Evolutionary conservation across 768 basidiomycete species (phyloP).

Genomic region (Pleurotus citrinopileatus): DNA sequence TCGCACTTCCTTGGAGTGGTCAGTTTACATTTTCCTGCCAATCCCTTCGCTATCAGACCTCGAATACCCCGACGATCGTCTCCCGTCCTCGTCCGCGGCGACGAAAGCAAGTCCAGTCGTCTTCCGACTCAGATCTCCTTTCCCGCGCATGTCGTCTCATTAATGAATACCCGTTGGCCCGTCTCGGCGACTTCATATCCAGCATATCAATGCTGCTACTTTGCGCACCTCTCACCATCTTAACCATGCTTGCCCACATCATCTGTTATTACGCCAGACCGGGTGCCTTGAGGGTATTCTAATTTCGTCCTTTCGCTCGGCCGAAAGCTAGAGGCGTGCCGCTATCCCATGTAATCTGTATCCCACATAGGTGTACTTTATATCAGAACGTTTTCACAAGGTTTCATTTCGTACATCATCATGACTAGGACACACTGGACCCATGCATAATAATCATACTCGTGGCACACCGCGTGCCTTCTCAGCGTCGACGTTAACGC

Average conservation of each 20-base stretch:
- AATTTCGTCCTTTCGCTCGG: no score
- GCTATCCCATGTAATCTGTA: not conserved
- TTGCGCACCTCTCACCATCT: not conserved
- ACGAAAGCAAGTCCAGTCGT: not conserved
- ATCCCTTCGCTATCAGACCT: not conserved
- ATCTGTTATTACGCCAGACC: slow-evolving; percentile 12
- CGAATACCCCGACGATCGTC: not conserved
- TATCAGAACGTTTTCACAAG: no score
- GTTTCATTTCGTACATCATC: no score
- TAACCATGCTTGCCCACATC: slow-evolving; percentile 5
- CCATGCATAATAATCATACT: no score
- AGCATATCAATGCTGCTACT: not conserved
- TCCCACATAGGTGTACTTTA: not conserved
- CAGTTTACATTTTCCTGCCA: not conserved
- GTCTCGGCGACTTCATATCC: not conserved
- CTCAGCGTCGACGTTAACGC: no score
- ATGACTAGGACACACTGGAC: no score
- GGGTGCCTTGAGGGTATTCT: slow-evolving; percentile 5
- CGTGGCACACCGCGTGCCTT: no score
- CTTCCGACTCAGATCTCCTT: not conserved
- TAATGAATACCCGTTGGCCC: not conserved
- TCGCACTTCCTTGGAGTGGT: not conserved
- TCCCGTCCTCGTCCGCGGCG: not conserved
- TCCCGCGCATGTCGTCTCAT: not conserved
- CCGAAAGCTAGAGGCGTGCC: no score